Base-by-base conservation (phyloP, 805 yeast genomes). In the Alloascoidea africana region DNA sequence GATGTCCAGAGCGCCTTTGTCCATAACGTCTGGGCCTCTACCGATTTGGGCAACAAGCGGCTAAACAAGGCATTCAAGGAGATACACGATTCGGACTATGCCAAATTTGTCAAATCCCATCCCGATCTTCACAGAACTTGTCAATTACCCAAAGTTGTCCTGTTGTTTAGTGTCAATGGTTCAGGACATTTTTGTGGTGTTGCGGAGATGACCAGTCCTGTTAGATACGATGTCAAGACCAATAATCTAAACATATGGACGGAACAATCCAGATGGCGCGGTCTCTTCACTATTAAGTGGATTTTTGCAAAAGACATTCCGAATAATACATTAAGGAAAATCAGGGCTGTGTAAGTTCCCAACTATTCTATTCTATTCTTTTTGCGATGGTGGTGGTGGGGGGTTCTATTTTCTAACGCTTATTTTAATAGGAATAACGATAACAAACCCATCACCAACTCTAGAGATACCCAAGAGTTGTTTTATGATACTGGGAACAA, bases 391-490 rank as follows among this genome's bases (percentile, higher is more conserved):
- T n/a, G n/a, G n/a, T n/a, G n/a, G n/a, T n/a, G n/a, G n/a, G n/a
- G n/a, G n/a, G n/a, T n/a, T n/a, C n/a, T n/a, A n/a, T n/a, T n/a
- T n/a, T n/a, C n/a, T n/a, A n/a, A n/a, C n/a, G n/a, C n/a, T n/a
- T n/a, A n/a, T n/a, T n/a, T n/a, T n/a, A n/a, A n/a, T n/a, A n/a
- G n/a, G 3, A 46, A 56, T 17, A 69, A 71, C 45, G 73, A 65
- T 17, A 55, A 56, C 46, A 60, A 59, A 46, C 68, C 76, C 1
- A 72, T 75, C 1, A 68, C 77, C 1, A 63, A 66, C 44, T 72
- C 79, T 14, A 63, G 80, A 45, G 81, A 75, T 46, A 70, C 79
- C 0, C 79, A 73, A 49, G 76, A 70, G 40, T 45, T 73, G 15
- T 74, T 79, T 1, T 56, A 55, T 36, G 62, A 59, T 2, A 54